phyloP scores from a whole-genome alignment of 2,329 filamentous ascomycete species.

The Truncatella angustata region DNA sequence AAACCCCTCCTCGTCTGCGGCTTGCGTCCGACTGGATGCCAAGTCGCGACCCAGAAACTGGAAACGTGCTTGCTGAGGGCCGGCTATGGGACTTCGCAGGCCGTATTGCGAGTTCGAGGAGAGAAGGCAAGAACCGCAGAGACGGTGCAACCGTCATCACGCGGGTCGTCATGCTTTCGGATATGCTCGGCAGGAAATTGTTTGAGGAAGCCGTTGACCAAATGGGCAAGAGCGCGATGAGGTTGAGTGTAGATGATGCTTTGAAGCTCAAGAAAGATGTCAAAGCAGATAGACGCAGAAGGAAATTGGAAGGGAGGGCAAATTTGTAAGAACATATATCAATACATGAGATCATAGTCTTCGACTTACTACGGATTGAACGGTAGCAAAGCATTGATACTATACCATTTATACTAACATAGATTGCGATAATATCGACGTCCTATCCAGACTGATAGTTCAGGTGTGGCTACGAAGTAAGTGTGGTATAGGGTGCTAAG shows the following conservation, averaged over 20 bases:
- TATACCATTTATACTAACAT: no score
- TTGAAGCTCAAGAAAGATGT: constrained; percentile 40
- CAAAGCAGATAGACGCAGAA: constrained; percentile 45
- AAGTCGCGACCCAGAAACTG: constrained; percentile 58
- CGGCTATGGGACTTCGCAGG: constrained; percentile 91
- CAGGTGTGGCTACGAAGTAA: no score
- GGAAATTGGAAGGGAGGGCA: constrained; percentile 49
- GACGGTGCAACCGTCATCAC: constrained; percentile 87
- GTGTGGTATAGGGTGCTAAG: no score
- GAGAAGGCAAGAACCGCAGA: constrained; percentile 94
- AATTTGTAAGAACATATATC: constrained; percentile 39
- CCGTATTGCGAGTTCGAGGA: constrained; percentile 74
- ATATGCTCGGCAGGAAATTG: constrained; percentile 67
- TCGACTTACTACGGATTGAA: no score
- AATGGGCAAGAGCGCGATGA: constrained; percentile 35
- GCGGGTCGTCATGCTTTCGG: constrained; percentile 75
- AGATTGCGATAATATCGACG: no score
- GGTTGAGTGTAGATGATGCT: constrained; percentile 52
- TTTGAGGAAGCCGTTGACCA: constrained; percentile 56
- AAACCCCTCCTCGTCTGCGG: constrained; percentile 60
- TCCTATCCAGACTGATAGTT: no score
- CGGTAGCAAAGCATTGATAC: no score
- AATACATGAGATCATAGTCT: background rate
- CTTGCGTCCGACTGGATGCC: constrained; percentile 76
- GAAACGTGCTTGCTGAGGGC: constrained; percentile 65